Base-by-base conservation (phyloP, 768 basidiomycete species). In the Leccinum truebloodii region DNA sequence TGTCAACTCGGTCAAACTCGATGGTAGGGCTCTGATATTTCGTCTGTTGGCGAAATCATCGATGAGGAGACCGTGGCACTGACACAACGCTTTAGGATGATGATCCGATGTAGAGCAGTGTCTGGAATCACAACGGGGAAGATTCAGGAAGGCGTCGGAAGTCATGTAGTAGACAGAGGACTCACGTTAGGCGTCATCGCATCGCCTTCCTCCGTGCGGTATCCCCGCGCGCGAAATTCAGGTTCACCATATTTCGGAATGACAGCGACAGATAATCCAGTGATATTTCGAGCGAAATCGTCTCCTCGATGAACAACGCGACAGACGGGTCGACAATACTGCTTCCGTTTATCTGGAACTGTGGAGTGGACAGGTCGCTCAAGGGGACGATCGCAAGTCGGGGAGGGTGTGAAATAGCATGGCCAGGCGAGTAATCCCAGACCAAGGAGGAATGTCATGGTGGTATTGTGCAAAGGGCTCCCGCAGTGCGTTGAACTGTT, bases 21-120 rank as follows among this genome's bases (percentile, higher is more conserved):
- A n/a, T 1, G 79, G 80, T 2, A 80, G 70, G 4, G 69, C 67
- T 0, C 77, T 76, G 6, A 63, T 59, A 34, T 79, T 79, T 20
- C 62, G 67, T 2, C 77, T 72, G 14, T 67, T 59, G 12, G 70
- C 69, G 60, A 75, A 78, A 60, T 80, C 78, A 26, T 78, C 75
- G 50, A 80, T 76, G 22, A 81, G 70, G 18, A 81, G 73, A 4
- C 80, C 1, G 79, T 51, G 4, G 78, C 71, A 0, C 70, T 73
- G 1, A 70, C 67, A 6, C 79, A 66, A 80, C 4, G 76, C 76
- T 51, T 80, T 77, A 6, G 30, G 76, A 78, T 41, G 73, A 71
- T 0, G 76, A 79, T 1, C 64, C 78, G 34, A 78, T 64, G 41
- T 64, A 60, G 59, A 79, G 76, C 30, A 79, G 55, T 0, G 79